Percentiles rank a stretch among this genome's conserved stretches.
Conservation (phyloP, 2,329 filamentous ascomycete genomes). For the Verticillium alfalfae region DNA sequence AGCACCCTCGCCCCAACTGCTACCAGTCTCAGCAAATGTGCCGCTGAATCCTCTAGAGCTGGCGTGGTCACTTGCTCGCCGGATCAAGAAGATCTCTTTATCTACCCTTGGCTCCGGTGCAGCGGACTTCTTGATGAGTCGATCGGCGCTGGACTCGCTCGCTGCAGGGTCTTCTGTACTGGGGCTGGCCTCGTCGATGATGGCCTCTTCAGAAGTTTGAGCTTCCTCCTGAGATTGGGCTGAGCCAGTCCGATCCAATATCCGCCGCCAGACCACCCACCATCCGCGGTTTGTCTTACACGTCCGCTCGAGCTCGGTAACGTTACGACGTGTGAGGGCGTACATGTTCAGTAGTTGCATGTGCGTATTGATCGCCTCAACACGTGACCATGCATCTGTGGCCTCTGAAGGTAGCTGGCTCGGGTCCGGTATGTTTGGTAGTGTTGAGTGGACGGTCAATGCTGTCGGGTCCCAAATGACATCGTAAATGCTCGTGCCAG, state of each 20-base stretch:
- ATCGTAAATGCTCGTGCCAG: constrained; percentile 48
- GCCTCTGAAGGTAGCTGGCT: not conserved
- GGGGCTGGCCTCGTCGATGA: not conserved
- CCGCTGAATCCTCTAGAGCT: constrained; percentile 27
- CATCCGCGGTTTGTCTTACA: constrained; percentile 62
- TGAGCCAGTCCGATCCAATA: constrained; percentile 32
- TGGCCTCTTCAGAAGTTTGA: not conserved
- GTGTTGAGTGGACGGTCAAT: constrained; percentile 55
- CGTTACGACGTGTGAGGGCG: constrained; percentile 34
- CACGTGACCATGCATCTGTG: constrained; percentile 45
- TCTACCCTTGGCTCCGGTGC: constrained; percentile 16
- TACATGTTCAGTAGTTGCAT: constrained; percentile 57
- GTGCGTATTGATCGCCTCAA: constrained; percentile 61
- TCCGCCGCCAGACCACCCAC: constrained; percentile 64
- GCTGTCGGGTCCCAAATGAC: constrained; percentile 55
- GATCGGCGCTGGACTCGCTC: not conserved
- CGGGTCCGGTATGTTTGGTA: constrained; percentile 58
- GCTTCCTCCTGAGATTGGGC: constrained; percentile 6
- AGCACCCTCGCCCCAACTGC: constrained; percentile 48
- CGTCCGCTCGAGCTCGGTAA: constrained; percentile 51
- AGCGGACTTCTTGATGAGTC: not conserved
- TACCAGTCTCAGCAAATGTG: constrained; percentile 27
- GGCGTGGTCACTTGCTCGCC: constrained; percentile 52
- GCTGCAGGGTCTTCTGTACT: not conserved
- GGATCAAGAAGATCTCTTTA: constrained; percentile 59